Percentiles rank a stretch among this genome's conserved stretches.
Evolutionary conservation across 192 early-diverging fungal genomes (phyloP).

Genomic region (Backusella liffmaniae): DNA sequence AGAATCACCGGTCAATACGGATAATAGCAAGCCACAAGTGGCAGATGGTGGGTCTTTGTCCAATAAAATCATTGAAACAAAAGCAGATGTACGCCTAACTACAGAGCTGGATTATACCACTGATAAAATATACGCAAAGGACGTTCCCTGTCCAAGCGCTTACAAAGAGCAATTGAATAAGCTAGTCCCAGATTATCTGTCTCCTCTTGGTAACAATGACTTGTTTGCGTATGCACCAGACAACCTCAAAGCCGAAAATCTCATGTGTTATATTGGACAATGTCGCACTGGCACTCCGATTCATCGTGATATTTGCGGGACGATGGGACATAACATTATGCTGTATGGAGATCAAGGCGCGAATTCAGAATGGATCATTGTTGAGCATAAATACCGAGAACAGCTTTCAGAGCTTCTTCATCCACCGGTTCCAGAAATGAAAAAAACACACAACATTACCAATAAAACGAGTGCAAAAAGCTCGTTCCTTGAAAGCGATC

Average conservation of each 20-base stretch:
- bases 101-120: background rate
- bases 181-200: conserved; percentile 22
- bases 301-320: conserved; percentile 29
- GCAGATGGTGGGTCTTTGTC: background rate
- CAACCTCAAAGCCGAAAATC: conserved; percentile 24
- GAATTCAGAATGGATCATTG: conserved; percentile 20
- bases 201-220: conserved; percentile 22
- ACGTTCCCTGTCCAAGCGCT: conserved; percentile 18
- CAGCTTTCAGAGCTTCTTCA: background rate
- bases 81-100: background rate
- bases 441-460: too few relatives aligned
- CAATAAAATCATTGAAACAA: background rate
- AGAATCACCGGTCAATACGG: background rate
- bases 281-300: conserved; percentile 21
- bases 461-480: background rate
- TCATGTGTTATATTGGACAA: conserved; percentile 37
- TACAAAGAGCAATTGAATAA: conserved; percentile 3
- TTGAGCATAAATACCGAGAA: conserved; percentile 5
- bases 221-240: conserved; percentile 18
- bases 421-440: background rate
- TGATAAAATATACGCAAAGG: conserved; percentile 26
- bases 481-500: conserved; percentile 28
- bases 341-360: conserved; percentile 12
- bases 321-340: conserved; percentile 42
- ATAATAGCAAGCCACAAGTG: background rate